A percentile compares a stretch with the other conserved stretches of the same genome.
phyloP scores from a whole-genome alignment of 2,329 filamentous ascomycete species.

The Diaporthe longicolla region DNA sequence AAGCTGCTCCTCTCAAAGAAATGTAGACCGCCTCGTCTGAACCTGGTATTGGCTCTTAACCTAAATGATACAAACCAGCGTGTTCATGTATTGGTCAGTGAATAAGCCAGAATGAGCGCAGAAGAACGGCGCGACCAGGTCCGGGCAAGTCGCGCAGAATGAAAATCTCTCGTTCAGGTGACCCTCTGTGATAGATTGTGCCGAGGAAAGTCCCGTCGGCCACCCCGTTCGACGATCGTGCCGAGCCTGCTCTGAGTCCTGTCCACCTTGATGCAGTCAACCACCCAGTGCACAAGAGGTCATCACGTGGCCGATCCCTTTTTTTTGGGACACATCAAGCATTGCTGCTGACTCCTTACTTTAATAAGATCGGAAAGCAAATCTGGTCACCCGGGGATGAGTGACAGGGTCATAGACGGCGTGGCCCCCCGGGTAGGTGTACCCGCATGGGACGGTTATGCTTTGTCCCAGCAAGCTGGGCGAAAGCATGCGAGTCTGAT shows the following conservation, averaged over 20 bases:
- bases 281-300: too few relatives aligned
- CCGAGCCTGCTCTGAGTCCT: too few relatives aligned
- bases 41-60: too few relatives aligned
- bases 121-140: not conserved
- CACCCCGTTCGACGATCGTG: not conserved
- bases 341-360: slow-evolving; percentile 6
- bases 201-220: not conserved
- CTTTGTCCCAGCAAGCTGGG: slow-evolving; percentile 28
- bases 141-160: not conserved
- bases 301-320: not conserved
- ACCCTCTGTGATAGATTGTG: not conserved
- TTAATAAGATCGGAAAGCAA: slow-evolving; percentile 7
- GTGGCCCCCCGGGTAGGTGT: not conserved
- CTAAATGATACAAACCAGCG: not conserved
- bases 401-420: slow-evolving; percentile 2
- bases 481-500: not conserved
- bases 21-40: too few relatives aligned
- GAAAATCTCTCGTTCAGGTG: not conserved
- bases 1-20: too few relatives aligned
- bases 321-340: not conserved
- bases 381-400: slow-evolving; percentile 1
- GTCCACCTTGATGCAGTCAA: not conserved
- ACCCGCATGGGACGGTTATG: slow-evolving; percentile 11
- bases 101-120: not conserved
- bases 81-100: not conserved